A percentile compares a stretch with the other conserved stretches of the same genome.
phyloP scores from a whole-genome alignment of 2,329 filamentous ascomycete genomes.

The Fusarium sp. region DNA sequence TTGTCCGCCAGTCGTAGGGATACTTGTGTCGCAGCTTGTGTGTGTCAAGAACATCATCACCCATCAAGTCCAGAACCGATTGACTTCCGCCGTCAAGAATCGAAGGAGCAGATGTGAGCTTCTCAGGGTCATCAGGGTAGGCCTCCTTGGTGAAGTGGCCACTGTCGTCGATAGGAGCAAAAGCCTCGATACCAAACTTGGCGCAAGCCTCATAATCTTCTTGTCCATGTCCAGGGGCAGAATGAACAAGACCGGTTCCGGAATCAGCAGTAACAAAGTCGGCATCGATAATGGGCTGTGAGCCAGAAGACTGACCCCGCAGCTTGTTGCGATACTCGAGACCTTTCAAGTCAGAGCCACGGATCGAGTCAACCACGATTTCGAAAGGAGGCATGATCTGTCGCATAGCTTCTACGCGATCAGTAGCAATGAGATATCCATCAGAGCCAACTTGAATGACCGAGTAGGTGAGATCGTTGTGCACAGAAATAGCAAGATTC shows the following conservation, averaged over 20 bases:
- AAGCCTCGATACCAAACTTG: conserved; percentile 75
- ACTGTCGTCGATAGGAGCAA: conserved; percentile 85
- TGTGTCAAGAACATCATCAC: conserved; percentile 72
- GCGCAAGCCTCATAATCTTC: conserved; percentile 92
- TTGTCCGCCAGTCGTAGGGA: conserved; percentile 97
- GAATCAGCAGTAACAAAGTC: conserved; percentile 91
- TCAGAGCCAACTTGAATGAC: conserved; percentile 69
- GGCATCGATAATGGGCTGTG: conserved; percentile 81
- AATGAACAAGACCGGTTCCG: conserved; percentile 95
- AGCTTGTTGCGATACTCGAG: conserved; percentile 79
- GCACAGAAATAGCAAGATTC: conserved; percentile 89
- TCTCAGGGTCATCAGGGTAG: conserved; percentile 75
- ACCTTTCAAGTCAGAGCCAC: conserved; percentile 73
- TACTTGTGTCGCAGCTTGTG: conserved; percentile 90
- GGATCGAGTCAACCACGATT: conserved; percentile 67
- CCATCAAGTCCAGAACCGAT: conserved; percentile 77
- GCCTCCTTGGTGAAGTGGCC: conserved; percentile 86
- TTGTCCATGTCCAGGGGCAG: conserved; percentile 94
- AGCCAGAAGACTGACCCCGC: conserved; percentile 65
- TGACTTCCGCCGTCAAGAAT: conserved; percentile 78
- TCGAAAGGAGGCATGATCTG: conserved; percentile 63
- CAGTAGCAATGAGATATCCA: conserved; percentile 78
- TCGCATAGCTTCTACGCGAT: conserved; percentile 72
- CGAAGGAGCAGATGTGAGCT: conserved; percentile 74
- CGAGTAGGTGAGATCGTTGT: conserved; percentile 78